Conservation (phyloP, 345 rosid genomes). For the Aethionema arabicum region DNA sequence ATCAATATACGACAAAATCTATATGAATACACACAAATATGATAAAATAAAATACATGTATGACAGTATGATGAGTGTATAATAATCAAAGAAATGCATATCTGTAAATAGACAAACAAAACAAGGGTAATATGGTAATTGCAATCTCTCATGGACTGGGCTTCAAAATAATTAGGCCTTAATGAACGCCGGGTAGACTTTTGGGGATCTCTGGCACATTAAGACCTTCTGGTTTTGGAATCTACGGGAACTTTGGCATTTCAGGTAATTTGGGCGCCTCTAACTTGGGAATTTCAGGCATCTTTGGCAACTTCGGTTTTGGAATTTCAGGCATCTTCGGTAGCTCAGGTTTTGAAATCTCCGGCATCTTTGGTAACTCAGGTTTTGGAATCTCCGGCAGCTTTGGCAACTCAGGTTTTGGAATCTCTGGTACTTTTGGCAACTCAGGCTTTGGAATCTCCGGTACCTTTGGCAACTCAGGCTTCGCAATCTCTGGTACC, state of each 20-base stretch:
- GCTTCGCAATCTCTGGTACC: not conserved
- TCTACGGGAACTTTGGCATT: not conserved
- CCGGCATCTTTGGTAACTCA: too few relatives aligned
- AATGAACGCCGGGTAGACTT: too few relatives aligned
- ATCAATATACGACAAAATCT: too few relatives aligned
- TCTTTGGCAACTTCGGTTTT: constrained; percentile 22
- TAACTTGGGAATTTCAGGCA: not conserved
- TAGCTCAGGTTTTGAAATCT: constrained; percentile 17
- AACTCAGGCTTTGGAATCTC: constrained; percentile 12
- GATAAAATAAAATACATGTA: too few relatives aligned
- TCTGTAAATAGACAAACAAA: not conserved
- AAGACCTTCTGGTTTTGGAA: constrained; percentile 3
- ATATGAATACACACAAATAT: too few relatives aligned
- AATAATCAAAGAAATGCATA: not conserved
- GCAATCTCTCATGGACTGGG: not conserved
- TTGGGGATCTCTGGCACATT: not conserved
- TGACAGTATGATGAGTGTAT: too few relatives aligned
- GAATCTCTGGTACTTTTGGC: not conserved
- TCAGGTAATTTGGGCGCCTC: not conserved
- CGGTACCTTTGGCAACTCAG: not conserved
- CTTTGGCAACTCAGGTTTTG: not conserved
- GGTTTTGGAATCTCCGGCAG: too few relatives aligned
- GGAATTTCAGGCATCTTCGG: constrained; percentile 16
- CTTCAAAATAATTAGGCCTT: not conserved
- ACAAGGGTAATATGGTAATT: not conserved